Base-by-base conservation (phyloP, 208 protist species). In the Trypanosoma platydactyli region DNA sequence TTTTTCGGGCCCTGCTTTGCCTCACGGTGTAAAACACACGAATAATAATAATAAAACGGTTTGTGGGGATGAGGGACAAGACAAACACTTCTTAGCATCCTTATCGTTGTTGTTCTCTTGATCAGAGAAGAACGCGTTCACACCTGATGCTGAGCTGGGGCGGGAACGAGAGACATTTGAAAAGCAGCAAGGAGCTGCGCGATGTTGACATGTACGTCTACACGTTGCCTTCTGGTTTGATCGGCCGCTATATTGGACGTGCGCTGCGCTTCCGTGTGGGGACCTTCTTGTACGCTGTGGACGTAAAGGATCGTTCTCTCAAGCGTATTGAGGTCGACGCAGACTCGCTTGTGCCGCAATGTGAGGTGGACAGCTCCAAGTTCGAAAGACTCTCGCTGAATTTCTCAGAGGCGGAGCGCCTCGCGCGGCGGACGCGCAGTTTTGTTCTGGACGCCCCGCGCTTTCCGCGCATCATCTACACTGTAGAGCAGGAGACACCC, bases 141-240 rank as follows among this genome's bases (percentile, higher is more conserved):
- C 40, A 44, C 44, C 18, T 16, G 44, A 64, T 62, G 56, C n/a
- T 65, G 15, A 16, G 30, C 5, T 74, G 68, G 68, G 46, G 52
- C 1, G 5, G 49, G 5, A n/a, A 25, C 20, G 68, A 74, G 45
- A 41, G 45, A 42, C 54, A 56, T 6, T 44, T 68, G 5, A 69
- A 41, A 20, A 74, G 38, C 56, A 48, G 68, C 27, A 67, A 50
- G 44, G 90, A 91, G 72, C 73, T 95, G 49, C 55, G 68, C 12
- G 77, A 84, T 22, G 79, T 95, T 12, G 74, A 89, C 57, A 93
- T 95, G 87, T 87, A 84, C 59, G 87, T 95, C 16, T 93, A 92
- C 76, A 86, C 87, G 22, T 41, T 71, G 16, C 87, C 90, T 5
- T 77, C 75, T 1, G 90, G 90, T 7, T 60, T 92, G 24, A 49